These are phyloP conservation scores for Lizonia empirigonia DNA, from an alignment of 2,329 filamentous ascomycete genomes.

Conservation along the genomic window DNA sequence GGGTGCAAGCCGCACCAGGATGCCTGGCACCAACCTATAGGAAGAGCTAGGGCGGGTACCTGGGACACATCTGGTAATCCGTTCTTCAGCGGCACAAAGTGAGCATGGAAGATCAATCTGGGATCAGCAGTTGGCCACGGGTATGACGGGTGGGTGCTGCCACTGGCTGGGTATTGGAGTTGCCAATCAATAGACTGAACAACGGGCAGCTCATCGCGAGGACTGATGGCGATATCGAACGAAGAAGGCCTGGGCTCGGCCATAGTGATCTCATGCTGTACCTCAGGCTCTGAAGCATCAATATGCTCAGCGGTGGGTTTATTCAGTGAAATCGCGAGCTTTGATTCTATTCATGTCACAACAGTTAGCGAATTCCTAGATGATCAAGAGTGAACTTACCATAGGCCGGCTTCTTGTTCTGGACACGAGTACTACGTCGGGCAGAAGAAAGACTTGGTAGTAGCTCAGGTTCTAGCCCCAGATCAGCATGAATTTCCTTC, in stretches of 20 bases:
- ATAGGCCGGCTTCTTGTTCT: neutral
- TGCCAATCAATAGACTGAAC: slow-evolving; percentile 19
- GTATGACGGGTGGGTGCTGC: slow-evolving; percentile 26
- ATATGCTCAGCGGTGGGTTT: neutral
- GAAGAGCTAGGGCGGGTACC: slow-evolving; percentile 10
- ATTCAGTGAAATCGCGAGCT: neutral
- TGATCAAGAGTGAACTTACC: neutral
- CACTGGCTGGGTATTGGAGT: slow-evolving; percentile 24
- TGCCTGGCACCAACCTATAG: slow-evolving; percentile 21
- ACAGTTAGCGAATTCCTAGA: neutral
- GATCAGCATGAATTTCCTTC: neutral
- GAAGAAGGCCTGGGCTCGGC: slow-evolving; percentile 1
- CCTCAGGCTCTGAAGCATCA: neutral
- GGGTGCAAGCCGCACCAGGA: slow-evolving; percentile 25
- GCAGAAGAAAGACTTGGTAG: neutral
- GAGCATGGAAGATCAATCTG: slow-evolving; percentile 17
- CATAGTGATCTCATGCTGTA: neutral
- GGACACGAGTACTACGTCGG: neutral
- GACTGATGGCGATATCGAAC: slow-evolving; percentile 1
- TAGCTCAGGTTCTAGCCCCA: neutral
- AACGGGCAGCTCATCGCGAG: slow-evolving; percentile 7
- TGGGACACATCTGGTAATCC: slow-evolving; percentile 19
- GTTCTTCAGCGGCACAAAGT: slow-evolving; percentile 19
- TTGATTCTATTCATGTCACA: neutral
- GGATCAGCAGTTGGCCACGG: slow-evolving; percentile 24